Evolutionary conservation across 2,329 filamentous ascomycete species (phyloP), one percentile per base, ranked within the genome.

Genomic region (Endoconidiophora polonica): DNA sequence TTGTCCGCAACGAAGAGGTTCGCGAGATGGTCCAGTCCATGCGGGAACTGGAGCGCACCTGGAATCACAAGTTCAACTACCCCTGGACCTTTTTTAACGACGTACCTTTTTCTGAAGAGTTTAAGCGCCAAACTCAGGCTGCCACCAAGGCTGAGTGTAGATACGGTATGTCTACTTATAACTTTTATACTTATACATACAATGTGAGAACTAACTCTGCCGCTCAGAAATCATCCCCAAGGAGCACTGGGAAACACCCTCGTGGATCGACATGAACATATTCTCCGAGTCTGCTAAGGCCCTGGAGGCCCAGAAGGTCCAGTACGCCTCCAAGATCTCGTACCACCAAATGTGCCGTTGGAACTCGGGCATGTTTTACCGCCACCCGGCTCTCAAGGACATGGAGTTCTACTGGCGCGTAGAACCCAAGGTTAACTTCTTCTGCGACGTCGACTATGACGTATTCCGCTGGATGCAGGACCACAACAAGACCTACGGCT

Each of bases 11-110:
- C 61, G 79, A 85, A 61, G 91, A 98, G 69, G 68, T 95, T 24
- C 68, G 78, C 20, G 84, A 82, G 44, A 83, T 98, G 71, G 70
- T 96, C 23, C 76, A 81, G 61, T 86, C 87, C 23, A 98, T 98
- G 86, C 67, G 67, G 50, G 90, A 98, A 61, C 73, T 98, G 54
- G 91, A 98, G 68, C 71, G 83, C 56, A 96, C 90, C 1, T 98
- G 88, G 87, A 98, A 98, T 61, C 72, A 78, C 71, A 98, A 98
- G 62, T 98, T 96, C 76, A 98, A 98, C 70, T 98, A 98, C 62
- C 91, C 91, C 0, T 98, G 91, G 86, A 95, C 87, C 6, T 98
- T 98, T 65, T 93, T 98, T 74, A 98, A 98, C 67, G 90, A 98
- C 61, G 81, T 85, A 48, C 85, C 86, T 14, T 98, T 98, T 61